Conservation (phyloP, 306 rosid species). For the Quercus bicolor region DNA sequence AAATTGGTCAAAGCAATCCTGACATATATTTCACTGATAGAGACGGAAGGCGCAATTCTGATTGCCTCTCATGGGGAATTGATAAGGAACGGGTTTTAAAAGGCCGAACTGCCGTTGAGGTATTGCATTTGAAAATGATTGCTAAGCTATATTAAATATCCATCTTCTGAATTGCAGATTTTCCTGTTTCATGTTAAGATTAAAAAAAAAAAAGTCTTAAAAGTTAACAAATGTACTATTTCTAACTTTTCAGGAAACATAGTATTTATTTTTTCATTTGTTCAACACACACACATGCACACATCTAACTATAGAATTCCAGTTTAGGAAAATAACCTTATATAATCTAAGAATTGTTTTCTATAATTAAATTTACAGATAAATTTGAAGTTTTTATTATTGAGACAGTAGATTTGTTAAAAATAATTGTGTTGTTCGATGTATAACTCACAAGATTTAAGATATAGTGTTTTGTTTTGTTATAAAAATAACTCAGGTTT, state of each 20-base stretch:
- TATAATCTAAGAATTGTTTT: neutral
- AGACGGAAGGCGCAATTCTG: slow-evolving; percentile 90
- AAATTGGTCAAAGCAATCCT: slow-evolving; percentile 92
- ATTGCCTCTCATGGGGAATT: slow-evolving; percentile 96
- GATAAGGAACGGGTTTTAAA: slow-evolving; percentile 94
- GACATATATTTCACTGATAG: slow-evolving; percentile 89
- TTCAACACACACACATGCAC: neutral
- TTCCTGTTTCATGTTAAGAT: neutral
- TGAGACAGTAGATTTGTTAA: neutral
- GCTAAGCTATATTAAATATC: neutral
- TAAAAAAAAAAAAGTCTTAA: too few relatives aligned
- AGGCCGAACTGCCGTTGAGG: slow-evolving; percentile 97
- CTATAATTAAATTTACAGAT: neutral
- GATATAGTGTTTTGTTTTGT: slow-evolving; percentile 2
- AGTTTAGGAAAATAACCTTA: neutral
- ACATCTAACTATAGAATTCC: neutral
- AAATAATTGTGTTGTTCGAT: neutral
- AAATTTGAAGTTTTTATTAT: neutral
- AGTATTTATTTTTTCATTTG: neutral
- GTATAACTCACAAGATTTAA: neutral
- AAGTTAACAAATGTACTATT: too few relatives aligned
- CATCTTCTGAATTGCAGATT: neutral
- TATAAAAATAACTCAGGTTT: slow-evolving; percentile 43
- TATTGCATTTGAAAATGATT: slow-evolving; percentile 25
- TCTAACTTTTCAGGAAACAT: neutral